These are phyloP conservation scores for Chrysosphaeria jannelii DNA, from an alignment of 2,329 filamentous ascomycete genomes.

Conservation along the genomic window DNA sequence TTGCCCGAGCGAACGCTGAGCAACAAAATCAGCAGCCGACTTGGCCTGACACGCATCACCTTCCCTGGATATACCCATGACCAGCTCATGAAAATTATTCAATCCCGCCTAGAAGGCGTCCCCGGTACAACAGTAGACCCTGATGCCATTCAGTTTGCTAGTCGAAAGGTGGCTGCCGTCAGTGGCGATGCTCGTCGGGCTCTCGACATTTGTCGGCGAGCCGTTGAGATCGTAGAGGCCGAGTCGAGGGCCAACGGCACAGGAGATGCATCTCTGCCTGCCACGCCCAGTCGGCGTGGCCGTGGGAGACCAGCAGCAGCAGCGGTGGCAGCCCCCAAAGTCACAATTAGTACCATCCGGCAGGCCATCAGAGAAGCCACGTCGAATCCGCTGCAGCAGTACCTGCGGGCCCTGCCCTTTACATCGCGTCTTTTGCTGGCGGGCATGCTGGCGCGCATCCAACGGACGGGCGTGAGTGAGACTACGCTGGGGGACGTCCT, in stretches of 20 bases:
- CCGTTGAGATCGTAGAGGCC: conserved; percentile 78
- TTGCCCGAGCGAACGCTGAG: conserved; percentile 81
- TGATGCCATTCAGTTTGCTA: conserved; percentile 87
- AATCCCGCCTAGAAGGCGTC: conserved; percentile 71
- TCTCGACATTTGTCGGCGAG: conserved; percentile 78
- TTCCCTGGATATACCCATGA: conserved; percentile 94
- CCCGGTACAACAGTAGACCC: conserved; percentile 70
- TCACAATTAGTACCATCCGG: conserved; percentile 82
- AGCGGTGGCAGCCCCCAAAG: conserved; percentile 24
- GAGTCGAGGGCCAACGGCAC: conserved; percentile 14
- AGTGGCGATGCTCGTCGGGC: conserved; percentile 80
- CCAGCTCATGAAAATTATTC: conserved; percentile 90
- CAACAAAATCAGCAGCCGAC: conserved; percentile 89
- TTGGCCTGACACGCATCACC: conserved; percentile 70
- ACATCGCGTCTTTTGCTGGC: conserved; percentile 63
- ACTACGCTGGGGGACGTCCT: conserved; percentile 69
- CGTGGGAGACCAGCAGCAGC: too few relatives aligned
- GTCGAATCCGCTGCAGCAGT: conserved; percentile 70
- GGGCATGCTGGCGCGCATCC: conserved; percentile 46
- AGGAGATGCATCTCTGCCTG: conserved; percentile 8
- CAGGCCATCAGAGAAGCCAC: conserved; percentile 88
- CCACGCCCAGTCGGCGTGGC: conserved; percentile 6
- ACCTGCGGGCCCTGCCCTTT: conserved; percentile 54
- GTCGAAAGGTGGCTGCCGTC: conserved; percentile 85
- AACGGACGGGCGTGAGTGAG: conserved; percentile 62